Percentiles rank a stretch among this genome's conserved stretches.
These are phyloP conservation scores for Obba rivulosa DNA, from an alignment of 768 basidiomycete genomes.

Conservation along the genomic window DNA sequence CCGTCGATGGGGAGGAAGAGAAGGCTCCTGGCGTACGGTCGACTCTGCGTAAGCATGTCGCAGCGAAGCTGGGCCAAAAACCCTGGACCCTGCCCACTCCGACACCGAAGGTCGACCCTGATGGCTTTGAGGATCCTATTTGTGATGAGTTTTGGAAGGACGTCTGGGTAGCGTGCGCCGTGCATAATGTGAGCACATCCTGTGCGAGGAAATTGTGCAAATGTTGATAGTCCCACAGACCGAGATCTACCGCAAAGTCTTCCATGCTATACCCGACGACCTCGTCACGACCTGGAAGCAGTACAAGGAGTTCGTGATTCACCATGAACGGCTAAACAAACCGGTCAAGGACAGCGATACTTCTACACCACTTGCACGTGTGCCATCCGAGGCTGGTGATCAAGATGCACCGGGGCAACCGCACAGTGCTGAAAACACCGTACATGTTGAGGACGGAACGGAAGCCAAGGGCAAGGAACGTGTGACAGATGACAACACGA, in stretches of 20 bases:
- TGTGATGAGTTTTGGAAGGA: slow-evolving; percentile 85
- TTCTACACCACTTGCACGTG: slow-evolving; percentile 43
- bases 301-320: slow-evolving; percentile 77
- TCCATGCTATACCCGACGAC: slow-evolving; percentile 92
- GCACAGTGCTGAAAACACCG: slow-evolving; percentile 11
- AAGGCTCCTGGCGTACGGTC: slow-evolving; percentile 43
- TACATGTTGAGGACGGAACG: slow-evolving; percentile 13
- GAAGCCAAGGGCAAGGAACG: slow-evolving; percentile 14
- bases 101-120: slow-evolving; percentile 67
- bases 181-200: slow-evolving; percentile 68
- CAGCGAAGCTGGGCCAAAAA: slow-evolving; percentile 45
- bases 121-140: slow-evolving; percentile 87
- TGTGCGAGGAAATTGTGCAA: neutral
- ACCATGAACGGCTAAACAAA: slow-evolving; percentile 72
- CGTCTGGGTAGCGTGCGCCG: slow-evolving; percentile 82
- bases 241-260: slow-evolving; percentile 92
- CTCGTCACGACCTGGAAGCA: slow-evolving; percentile 92
- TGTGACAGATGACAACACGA: slow-evolving; percentile 7
- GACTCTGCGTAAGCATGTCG: slow-evolving; percentile 48
- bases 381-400: slow-evolving; percentile 56
- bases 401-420: slow-evolving; percentile 26
- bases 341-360: slow-evolving; percentile 41
- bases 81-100: slow-evolving; percentile 60
- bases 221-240: slow-evolving; percentile 47
- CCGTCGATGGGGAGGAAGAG: slow-evolving; percentile 47